Conservation (phyloP, 1,139 yeast species). For the Hyphopichia khmerensis region DNA sequence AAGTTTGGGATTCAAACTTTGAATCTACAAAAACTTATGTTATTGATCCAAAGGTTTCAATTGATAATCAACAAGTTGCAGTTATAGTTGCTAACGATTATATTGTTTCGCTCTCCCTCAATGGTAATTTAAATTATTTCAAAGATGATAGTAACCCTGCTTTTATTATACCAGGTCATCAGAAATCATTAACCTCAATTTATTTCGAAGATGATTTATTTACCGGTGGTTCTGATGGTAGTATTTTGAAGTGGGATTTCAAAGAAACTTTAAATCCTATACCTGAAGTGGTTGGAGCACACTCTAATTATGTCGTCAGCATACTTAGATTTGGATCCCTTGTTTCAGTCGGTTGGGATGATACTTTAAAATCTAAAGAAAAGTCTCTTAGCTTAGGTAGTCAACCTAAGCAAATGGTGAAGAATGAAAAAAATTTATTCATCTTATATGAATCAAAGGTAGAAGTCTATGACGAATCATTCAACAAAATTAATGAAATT, state of each 20-base stretch:
- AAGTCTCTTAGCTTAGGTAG: slow-evolving; percentile 36
- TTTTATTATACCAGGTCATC: slow-evolving; percentile 69
- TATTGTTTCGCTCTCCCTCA: slow-evolving; percentile 65
- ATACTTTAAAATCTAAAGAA: slow-evolving; percentile 45
- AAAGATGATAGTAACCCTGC: slow-evolving; percentile 38
- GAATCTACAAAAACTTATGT: slow-evolving; percentile 37
- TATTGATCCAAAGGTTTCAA: slow-evolving; percentile 30
- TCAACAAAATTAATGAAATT: slow-evolving; percentile 21
- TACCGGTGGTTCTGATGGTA: slow-evolving; percentile 88
- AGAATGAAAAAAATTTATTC: slow-evolving; percentile 24
- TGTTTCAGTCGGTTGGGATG: slow-evolving; percentile 85
- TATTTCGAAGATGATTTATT: slow-evolving; percentile 26
- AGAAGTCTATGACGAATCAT: slow-evolving; percentile 27
- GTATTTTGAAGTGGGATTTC: slow-evolving; percentile 58
- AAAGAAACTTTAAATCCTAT: slow-evolving; percentile 27
- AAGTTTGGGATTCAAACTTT: slow-evolving; percentile 54
- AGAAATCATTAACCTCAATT: slow-evolving; percentile 65
- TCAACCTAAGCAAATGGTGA: slow-evolving; percentile 64
- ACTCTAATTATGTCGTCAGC: slow-evolving; percentile 59
- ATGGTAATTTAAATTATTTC: slow-evolving; percentile 73
- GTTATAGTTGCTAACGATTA: slow-evolving; percentile 62
- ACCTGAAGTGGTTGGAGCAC: slow-evolving; percentile 31
- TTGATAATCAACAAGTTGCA: slow-evolving; percentile 78
- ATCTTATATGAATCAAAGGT: slow-evolving; percentile 52
- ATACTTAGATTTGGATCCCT: slow-evolving; percentile 31